Base-by-base conservation (phyloP, 1,284 basidiomycete species). In the Rhodotorula sp. region DNA sequence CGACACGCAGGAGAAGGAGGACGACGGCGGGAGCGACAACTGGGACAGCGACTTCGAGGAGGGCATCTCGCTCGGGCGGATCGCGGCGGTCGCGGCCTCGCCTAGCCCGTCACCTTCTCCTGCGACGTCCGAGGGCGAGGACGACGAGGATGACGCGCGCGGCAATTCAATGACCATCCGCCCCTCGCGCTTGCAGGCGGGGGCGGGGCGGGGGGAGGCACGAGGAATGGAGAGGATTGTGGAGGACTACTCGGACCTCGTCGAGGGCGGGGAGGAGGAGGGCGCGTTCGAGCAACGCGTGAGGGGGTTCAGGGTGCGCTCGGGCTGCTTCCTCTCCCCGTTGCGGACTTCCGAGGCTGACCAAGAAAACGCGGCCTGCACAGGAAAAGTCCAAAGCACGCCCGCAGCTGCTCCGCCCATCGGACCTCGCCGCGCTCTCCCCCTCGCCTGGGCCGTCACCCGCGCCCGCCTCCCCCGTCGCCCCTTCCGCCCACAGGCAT, bases 41-140 rank as follows among this genome's bases (percentile, higher is more conserved):
- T 98, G 96, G 94, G 96, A 99, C 80, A 91, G 94, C 77, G 96
- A 99, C 80, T 99, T 98, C 79, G 94, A 94, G 78, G 92, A 92
- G 72, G 94, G 90, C 5, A 94, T 95, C 39, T 92, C 92, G 2
- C 87, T 91, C 66, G 88, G 89, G 17, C 94, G 94, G 81, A 80
- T 93, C 37, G 55, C 29, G 32, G 63, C 59, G 12, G 61, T 70
- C 29, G 66, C 66, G 19, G 69, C 64, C 32, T 50, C 55, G 39
- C 34, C 55, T n/a, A 6, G 48, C 1, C 54, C 59, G 22, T 59
- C 54, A 3, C 39, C 57, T 10, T n/a, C 27, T 6, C 27, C 53
- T 21, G 32, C 32, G 44, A 12, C 46, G 21, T 37, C 44, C 0
- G 60, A 65, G 34, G 64, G 58, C 13, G 56, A 54, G 25, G 29